Conservation (phyloP, 2,329 filamentous ascomycete species). For the Apiospora sp. region DNA sequence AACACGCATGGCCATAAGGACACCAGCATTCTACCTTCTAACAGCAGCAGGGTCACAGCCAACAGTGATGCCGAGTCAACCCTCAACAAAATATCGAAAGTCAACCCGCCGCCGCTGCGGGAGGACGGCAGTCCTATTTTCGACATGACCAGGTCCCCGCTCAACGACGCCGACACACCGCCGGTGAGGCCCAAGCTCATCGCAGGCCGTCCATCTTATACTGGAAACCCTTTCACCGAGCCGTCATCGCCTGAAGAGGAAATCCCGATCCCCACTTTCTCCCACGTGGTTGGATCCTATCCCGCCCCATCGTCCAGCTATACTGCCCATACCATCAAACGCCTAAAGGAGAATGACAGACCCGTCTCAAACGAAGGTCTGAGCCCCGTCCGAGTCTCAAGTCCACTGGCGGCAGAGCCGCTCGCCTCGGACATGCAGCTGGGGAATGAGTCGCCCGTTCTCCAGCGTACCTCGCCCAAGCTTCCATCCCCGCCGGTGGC, state of each 20-base stretch:
- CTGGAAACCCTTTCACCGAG: slow-evolving; percentile 40
- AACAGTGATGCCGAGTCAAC: slow-evolving; percentile 52
- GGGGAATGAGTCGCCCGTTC: not conserved
- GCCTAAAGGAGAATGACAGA: slow-evolving; percentile 39
- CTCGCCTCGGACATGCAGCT: slow-evolving; percentile 24
- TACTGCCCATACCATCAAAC: slow-evolving; percentile 44
- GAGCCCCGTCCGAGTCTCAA: slow-evolving; percentile 39
- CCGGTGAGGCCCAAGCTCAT: slow-evolving; percentile 40
- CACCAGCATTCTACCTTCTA: slow-evolving; percentile 33
- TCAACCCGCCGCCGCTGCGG: slow-evolving; percentile 43
- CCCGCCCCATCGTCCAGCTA: slow-evolving; percentile 43
- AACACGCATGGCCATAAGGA: slow-evolving; percentile 27
- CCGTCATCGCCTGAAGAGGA: slow-evolving; percentile 37
- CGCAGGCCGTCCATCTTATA: slow-evolving; percentile 45
- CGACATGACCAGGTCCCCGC: not conserved
- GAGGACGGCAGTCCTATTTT: slow-evolving; percentile 33
- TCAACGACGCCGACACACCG: not conserved
- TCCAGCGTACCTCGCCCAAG: not conserved
- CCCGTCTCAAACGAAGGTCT: slow-evolving; percentile 39
- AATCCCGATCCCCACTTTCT: slow-evolving; percentile 39
- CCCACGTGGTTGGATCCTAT: slow-evolving; percentile 36
- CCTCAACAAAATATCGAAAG: slow-evolving; percentile 51
- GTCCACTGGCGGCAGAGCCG: slow-evolving; percentile 36
- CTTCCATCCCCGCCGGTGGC: not conserved
- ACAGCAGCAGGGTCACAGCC: slow-evolving; percentile 42